These are phyloP conservation scores for Fraxinus floribunda DNA, from an alignment of 305 asterid genomes.

Conservation along the genomic window DNA sequence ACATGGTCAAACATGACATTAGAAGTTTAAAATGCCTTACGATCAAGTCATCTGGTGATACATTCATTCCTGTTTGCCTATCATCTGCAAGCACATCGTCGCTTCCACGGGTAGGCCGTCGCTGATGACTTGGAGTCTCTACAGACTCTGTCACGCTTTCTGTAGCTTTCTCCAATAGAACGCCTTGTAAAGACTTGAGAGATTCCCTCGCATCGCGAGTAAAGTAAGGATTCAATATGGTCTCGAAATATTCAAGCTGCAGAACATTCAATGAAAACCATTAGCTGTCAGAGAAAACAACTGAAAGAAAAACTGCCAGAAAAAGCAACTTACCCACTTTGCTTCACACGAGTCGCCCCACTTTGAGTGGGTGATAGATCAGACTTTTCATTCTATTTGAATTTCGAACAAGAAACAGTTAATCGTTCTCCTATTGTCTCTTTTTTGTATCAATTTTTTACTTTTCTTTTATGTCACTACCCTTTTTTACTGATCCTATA, in stretches of 20 bases:
- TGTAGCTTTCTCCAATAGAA: conserved; percentile 62
- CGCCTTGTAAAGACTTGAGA: conserved; percentile 51
- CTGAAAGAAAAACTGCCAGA: neutral
- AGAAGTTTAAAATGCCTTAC: conserved; percentile 44
- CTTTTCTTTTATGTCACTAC: neutral
- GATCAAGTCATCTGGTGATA: conserved; percentile 96
- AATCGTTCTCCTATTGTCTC: neutral
- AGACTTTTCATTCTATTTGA: neutral
- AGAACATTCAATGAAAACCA: conserved; percentile 11
- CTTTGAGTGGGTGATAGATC: neutral
- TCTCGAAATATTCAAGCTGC: conserved; percentile 59
- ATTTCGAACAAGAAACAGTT: neutral
- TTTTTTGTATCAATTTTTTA: neutral
- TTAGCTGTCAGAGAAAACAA: neutral
- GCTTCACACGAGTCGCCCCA: neutral
- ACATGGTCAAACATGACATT: neutral
- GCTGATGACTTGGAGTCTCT: conserved; percentile 93
- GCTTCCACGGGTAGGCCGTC: conserved; percentile 91
- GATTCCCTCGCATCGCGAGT: conserved; percentile 54
- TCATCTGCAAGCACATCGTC: conserved; percentile 85
- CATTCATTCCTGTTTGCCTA: conserved; percentile 64
- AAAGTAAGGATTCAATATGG: conserved; percentile 50
- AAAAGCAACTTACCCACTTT: neutral
- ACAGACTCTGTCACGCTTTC: conserved; percentile 70
- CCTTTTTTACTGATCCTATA: neutral